Evolutionary conservation across 208 protist species (phyloP).

Genomic region (Trichomonas gallinae): DNA sequence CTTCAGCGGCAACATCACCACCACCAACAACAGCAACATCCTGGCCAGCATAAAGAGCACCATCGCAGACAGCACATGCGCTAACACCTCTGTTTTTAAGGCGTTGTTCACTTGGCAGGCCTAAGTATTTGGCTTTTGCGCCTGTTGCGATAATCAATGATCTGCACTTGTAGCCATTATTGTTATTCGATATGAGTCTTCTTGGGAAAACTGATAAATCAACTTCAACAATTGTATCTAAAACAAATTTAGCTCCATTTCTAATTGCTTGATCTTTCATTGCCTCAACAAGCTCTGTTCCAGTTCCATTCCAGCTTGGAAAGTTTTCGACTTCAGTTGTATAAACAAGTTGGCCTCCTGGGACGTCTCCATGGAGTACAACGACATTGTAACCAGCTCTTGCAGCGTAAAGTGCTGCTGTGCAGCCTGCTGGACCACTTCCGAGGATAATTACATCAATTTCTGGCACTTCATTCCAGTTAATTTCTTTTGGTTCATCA

Average conservation of each 20-base stretch:
- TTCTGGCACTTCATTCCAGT: not conserved
- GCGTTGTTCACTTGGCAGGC: constrained; percentile 37
- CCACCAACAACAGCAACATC: constrained; percentile 46
- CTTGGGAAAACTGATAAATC: constrained; percentile 31
- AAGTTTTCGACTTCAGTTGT: constrained; percentile 62
- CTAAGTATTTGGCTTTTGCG: constrained; percentile 40
- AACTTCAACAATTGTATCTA: constrained; percentile 39
- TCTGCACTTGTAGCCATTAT: constrained; percentile 9
- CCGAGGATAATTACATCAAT: constrained; percentile 4
- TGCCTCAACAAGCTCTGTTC: constrained; percentile 39
- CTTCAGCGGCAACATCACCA: constrained; percentile 55
- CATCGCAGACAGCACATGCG: constrained; percentile 58
- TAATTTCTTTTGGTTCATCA: not conserved
- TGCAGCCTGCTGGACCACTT: constrained; percentile 43
- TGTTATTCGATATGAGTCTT: not conserved
- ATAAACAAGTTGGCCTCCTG: constrained; percentile 56
- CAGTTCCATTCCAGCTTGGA: constrained; percentile 38
- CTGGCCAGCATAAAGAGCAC: constrained; percentile 22
- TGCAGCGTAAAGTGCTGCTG: constrained; percentile 54
- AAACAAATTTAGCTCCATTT: constrained; percentile 34
- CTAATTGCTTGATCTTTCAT: constrained; percentile 38
- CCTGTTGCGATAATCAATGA: constrained; percentile 57
- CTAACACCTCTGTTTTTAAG: constrained; percentile 52
- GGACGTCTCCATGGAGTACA: constrained; percentile 31
- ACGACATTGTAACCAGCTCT: constrained; percentile 45